Evolutionary conservation across 352 stramenopile species (phyloP).

Genomic region (Aphanomyces astaci): DNA sequence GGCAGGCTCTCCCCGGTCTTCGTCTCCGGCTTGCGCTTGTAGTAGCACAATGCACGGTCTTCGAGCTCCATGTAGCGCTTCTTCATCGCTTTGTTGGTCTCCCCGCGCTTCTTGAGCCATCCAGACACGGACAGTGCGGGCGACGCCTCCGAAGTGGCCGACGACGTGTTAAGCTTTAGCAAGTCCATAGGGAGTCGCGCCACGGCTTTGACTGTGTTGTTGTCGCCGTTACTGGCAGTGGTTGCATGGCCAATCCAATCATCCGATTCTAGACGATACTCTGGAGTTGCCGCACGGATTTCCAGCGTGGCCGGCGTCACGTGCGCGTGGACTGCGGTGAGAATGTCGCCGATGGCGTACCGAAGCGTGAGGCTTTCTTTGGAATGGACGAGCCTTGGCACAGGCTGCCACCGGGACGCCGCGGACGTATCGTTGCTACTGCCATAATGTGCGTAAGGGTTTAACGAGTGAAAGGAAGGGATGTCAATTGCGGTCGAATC

Average conservation of each 20-base stretch:
- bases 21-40: slow-evolving; percentile 82
- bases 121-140: slow-evolving; percentile 40
- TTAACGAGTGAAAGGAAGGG: slow-evolving; percentile 28
- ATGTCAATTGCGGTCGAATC: not conserved
- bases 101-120: slow-evolving; percentile 72
- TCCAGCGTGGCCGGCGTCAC: slow-evolving; percentile 73
- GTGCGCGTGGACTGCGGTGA: slow-evolving; percentile 70
- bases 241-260: slow-evolving; percentile 74
- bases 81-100: slow-evolving; percentile 79
- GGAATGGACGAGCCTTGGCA: slow-evolving; percentile 61
- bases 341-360: slow-evolving; percentile 51
- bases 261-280: slow-evolving; percentile 77
- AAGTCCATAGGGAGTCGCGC: slow-evolving; percentile 58
- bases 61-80: slow-evolving; percentile 81
- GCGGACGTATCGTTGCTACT: not conserved
- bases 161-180: slow-evolving; percentile 51
- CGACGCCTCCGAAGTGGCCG: slow-evolving; percentile 29
- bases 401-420: slow-evolving; percentile 53
- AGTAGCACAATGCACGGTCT: slow-evolving; percentile 61
- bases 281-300: slow-evolving; percentile 73
- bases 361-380: slow-evolving; percentile 78
- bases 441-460: slow-evolving; percentile 55
- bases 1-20: slow-evolving; percentile 61
- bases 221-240: slow-evolving; percentile 28
- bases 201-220: slow-evolving; percentile 76